Conservation (phyloP, 495 filamentous ascomycete species). For the Daldinia bambusicola region DNA sequence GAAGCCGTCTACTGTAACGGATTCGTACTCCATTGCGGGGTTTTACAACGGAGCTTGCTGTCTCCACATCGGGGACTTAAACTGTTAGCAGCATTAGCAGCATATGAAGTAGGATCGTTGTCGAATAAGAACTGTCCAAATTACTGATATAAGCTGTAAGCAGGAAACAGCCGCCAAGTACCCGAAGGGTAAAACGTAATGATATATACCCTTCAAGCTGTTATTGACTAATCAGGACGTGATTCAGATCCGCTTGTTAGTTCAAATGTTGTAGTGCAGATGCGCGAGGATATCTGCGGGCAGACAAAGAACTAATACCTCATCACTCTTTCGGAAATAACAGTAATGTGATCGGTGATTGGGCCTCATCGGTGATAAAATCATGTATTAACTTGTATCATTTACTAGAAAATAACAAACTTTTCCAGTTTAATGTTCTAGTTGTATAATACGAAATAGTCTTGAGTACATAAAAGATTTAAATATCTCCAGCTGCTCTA, state of each 20-base stretch:
- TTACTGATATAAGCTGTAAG: background rate
- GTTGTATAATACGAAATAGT: too few relatives aligned
- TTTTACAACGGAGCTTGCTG: background rate
- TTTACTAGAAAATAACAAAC: background rate
- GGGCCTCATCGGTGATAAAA: conserved; percentile 1
- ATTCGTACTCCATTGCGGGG: background rate
- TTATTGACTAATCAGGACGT: background rate
- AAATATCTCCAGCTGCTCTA: too few relatives aligned
- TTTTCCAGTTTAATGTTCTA: background rate
- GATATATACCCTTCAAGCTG: background rate
- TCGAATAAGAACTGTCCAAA: background rate
- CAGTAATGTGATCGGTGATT: background rate
- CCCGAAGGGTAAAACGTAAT: background rate
- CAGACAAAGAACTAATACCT: background rate
- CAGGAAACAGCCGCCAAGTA: background rate
- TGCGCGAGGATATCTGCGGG: background rate
- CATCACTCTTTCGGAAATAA: background rate
- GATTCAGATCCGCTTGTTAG: background rate
- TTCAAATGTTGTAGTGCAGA: background rate
- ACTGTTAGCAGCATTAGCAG: background rate
- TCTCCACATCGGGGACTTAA: background rate
- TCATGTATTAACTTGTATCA: background rate
- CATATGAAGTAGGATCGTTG: background rate
- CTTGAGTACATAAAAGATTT: too few relatives aligned
- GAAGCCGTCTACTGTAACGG: background rate